Conservation (phyloP, 2,329 filamentous ascomycete genomes). For the Cytospora leucostoma region DNA sequence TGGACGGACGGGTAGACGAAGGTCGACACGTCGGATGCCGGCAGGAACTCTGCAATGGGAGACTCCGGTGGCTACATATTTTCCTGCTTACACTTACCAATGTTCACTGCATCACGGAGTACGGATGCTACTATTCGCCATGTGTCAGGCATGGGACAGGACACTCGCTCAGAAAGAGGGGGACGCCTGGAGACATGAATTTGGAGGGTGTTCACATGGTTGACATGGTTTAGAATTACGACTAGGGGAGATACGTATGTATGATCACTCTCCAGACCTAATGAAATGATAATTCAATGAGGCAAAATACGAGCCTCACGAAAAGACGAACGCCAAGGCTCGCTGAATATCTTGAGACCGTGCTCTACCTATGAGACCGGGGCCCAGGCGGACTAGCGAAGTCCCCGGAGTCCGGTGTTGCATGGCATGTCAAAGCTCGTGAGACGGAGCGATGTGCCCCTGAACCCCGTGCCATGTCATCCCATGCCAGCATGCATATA, state of each 20-base stretch:
- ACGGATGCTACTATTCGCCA: not conserved
- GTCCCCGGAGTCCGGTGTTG: not conserved
- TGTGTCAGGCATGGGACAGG: constrained; percentile 12
- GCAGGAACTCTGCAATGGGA: not conserved
- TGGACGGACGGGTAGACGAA: not conserved
- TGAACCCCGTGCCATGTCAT: not conserved
- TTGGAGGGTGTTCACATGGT: constrained; percentile 1
- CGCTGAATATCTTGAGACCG: not conserved
- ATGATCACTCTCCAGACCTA: constrained; percentile 23
- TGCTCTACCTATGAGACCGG: not conserved
- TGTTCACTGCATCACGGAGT: not conserved
- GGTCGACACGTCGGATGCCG: constrained; percentile 11
- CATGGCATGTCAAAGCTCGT: not conserved
- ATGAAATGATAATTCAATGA: constrained; percentile 27
- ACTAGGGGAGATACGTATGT: constrained; percentile 14
- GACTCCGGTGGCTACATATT: constrained; percentile 2
- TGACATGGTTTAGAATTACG: constrained; percentile 20
- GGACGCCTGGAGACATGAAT: constrained; percentile 15
- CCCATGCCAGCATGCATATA: not conserved
- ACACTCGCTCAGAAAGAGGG: constrained; percentile 21
- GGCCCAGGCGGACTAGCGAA: not conserved
- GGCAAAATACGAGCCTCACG: not conserved
- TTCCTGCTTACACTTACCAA: not conserved
- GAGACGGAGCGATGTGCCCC: not conserved
- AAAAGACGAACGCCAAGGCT: not conserved